Evolutionary conservation across 2,329 filamentous ascomycete genomes (phyloP), one percentile per base, ranked within the genome.

Genomic region (Dactylellina leptospora): DNA sequence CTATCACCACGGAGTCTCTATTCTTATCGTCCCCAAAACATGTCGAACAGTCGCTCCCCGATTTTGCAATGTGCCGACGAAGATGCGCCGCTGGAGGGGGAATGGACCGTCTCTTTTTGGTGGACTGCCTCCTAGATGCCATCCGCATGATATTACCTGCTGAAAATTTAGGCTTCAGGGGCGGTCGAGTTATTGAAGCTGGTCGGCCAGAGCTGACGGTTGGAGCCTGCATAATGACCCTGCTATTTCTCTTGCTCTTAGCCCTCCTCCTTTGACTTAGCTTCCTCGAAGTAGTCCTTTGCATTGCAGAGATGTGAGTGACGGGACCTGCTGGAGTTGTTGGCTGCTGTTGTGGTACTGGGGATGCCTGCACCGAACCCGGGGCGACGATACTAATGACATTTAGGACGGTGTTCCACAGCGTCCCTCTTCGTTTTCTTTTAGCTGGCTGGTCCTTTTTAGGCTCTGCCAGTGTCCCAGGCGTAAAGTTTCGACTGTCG

Each of bases 1-100:
- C 66, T 36, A 63, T 50, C 9, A 71, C 40, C 18, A 71, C 27
- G 11, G 66, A 71, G 42, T 71, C 66, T 28, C 66, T 42, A 28
- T 71, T 71, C 20, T 59, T 63, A 22, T 71, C 66, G 25, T 71
- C 66, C 13, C 66, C 58, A 33, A 71, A 71, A 28, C 66, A 71
- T 47, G 58, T 71, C n/a, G 66, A 71, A 16, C 66, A 71, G 45
- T 71, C 66, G 45, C 66, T 71, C 9, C 59, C 58, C 4, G 66
- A 56, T 36, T 63, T 71, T 20, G 58, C 66, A 20, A 71, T 71
- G 20, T 71, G 66, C 28, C 66, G 66, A 13, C 66, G 66, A 27
- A 71, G 58, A 27, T 53, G 40, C 27, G 56, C 44, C 10, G 30
- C 36, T n/a, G 58, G 58, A 25, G 58, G 58, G 9, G 50, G 66